These are phyloP conservation scores for Talaromyces ruber DNA, from an alignment of 495 filamentous ascomycete genomes.

Conservation along the genomic window DNA sequence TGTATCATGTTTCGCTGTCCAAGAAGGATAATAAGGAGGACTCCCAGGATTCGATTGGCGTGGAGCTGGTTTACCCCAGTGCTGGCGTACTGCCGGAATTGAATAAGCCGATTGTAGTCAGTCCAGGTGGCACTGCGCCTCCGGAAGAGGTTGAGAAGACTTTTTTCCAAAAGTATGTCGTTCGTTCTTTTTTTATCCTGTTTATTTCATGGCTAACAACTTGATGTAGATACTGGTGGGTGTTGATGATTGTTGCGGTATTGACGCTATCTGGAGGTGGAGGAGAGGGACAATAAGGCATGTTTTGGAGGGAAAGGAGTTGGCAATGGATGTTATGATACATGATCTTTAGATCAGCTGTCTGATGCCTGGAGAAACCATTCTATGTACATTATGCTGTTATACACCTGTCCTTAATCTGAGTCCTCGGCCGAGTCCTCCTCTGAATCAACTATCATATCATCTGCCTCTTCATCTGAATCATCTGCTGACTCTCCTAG, in stretches of 20 bases:
- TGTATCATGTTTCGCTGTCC: conserved; percentile 27
- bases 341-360: background rate
- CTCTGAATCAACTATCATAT: background rate
- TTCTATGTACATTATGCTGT: background rate
- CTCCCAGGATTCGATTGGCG: conserved; percentile 8
- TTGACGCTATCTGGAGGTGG: conserved; percentile 35
- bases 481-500: background rate
- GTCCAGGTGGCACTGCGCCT: conserved; percentile 27
- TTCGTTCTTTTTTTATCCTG: background rate
- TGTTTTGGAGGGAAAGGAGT: background rate
- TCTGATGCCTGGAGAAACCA: background rate
- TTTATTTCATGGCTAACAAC: background rate
- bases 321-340: background rate
- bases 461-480: background rate
- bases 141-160: conserved; percentile 32
- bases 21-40: conserved; percentile 8
- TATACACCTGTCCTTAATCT: background rate
- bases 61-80: conserved; percentile 22
- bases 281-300: conserved; percentile 13
- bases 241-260: conserved; percentile 32
- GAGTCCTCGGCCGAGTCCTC: background rate
- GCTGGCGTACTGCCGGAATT: conserved; percentile 28
- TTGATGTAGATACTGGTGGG: conserved; percentile 36
- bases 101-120: conserved; percentile 32
- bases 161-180: conserved; percentile 38